Percentiles rank a stretch among this genome's conserved stretches.
Conservation (phyloP, 1,139 yeast species). For the Taiozyma sp. region DNA sequence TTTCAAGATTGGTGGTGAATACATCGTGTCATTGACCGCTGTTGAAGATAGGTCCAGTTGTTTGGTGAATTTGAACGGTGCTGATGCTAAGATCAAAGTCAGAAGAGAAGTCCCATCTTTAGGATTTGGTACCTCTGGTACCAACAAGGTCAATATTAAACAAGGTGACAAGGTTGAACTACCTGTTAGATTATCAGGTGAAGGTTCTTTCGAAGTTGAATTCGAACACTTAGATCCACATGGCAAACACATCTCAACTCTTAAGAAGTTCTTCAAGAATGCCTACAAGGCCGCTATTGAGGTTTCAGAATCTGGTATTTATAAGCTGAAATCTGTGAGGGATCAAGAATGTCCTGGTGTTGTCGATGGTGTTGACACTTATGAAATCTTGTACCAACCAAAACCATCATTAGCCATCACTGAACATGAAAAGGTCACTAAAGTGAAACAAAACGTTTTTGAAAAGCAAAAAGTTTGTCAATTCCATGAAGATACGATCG, state of each 20-base stretch:
- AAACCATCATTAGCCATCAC: conserved; percentile 49
- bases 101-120: conserved; percentile 64
- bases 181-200: conserved; percentile 55
- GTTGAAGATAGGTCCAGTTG: conserved; percentile 75
- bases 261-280: conserved; percentile 29
- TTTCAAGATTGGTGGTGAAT: conserved; percentile 64
- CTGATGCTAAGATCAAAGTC: conserved; percentile 57
- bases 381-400: conserved; percentile 46
- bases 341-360: conserved; percentile 72
- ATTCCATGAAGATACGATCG: conserved; percentile 44
- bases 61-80: conserved; percentile 56
- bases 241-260: conserved; percentile 25
- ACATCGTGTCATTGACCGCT: conserved; percentile 55
- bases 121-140: conserved; percentile 34
- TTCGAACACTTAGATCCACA: conserved; percentile 33
- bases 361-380: conserved; percentile 32
- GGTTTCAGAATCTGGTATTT: conserved; percentile 57
- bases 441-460: conserved; percentile 22
- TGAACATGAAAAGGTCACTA: conserved; percentile 27
- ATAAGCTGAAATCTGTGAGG: conserved; percentile 49
- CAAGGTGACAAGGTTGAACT: conserved; percentile 58
- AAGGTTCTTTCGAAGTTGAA: conserved; percentile 42
- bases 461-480: conserved; percentile 42
- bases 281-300: conserved; percentile 35
- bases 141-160: conserved; percentile 38